Conservation (phyloP, 2,329 filamentous ascomycete species). For the Aureobasidium sp. region DNA sequence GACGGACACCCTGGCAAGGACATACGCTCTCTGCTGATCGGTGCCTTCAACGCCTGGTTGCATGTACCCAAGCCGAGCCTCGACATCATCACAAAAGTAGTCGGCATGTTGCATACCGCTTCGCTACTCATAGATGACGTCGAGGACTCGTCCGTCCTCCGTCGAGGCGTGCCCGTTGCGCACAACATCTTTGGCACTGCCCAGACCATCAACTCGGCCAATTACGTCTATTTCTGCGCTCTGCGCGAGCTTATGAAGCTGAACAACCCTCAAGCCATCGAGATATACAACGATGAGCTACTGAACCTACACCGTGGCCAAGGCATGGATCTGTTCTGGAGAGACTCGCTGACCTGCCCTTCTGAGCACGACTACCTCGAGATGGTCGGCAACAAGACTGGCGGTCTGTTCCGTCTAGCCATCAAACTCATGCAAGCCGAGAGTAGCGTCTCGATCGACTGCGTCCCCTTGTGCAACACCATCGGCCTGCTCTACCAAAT, state of each 20-base stretch:
- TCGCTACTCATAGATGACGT: conserved; percentile 82
- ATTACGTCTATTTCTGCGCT: conserved; percentile 79
- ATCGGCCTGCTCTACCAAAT: conserved; percentile 86
- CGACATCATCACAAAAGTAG: conserved; percentile 65
- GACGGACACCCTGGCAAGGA: conserved; percentile 74
- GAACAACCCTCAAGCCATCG: conserved; percentile 55
- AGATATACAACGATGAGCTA: conserved; percentile 72
- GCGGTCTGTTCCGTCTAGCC: conserved; percentile 73
- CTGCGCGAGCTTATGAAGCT: conserved; percentile 66
- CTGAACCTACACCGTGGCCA: conserved; percentile 78
- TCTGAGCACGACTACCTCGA: conserved; percentile 86
- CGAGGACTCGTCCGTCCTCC: conserved; percentile 68
- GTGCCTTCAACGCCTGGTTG: conserved; percentile 72
- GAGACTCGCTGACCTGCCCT: conserved; percentile 73
- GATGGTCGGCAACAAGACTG: conserved; percentile 88
- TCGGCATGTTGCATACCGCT: conserved; percentile 79
- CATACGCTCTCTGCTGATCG: conserved; percentile 70
- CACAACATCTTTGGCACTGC: conserved; percentile 77
- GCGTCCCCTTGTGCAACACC: conserved; percentile 74
- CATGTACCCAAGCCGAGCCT: conserved; percentile 62
- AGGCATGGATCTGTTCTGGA: conserved; percentile 87
- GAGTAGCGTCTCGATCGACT: conserved; percentile 49
- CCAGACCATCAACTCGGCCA: conserved; percentile 84
- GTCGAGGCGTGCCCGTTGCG: conserved; percentile 71
- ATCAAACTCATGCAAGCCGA: conserved; percentile 85